Evolutionary conservation across 805 yeast genomes (phyloP).

Genomic region (Jamesozyma rosinii): DNA sequence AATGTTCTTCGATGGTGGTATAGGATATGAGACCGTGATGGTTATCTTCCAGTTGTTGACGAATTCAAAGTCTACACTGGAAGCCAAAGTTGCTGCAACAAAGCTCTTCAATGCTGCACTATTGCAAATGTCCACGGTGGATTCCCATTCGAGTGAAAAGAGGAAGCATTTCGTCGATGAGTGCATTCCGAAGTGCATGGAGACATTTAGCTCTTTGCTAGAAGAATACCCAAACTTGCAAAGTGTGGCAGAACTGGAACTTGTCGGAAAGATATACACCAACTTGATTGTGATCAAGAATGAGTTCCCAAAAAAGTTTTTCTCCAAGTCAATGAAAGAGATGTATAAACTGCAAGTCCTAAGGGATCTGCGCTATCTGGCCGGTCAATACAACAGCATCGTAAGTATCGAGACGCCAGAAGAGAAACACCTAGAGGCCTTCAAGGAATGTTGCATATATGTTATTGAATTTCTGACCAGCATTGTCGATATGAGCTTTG

Average conservation of each 20-base stretch:
- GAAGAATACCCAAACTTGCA: constrained; percentile 1
- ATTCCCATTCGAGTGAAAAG: constrained; percentile 9
- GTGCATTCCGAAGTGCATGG: constrained; percentile 13
- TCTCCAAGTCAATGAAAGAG: constrained; percentile 6
- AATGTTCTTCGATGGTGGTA: constrained; percentile 71
- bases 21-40: constrained; percentile 46
- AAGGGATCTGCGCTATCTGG: constrained; percentile 10
- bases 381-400: background rate
- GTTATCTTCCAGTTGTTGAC: constrained; percentile 39
- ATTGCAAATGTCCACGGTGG: constrained; percentile 37
- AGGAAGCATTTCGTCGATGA: constrained; percentile 14
- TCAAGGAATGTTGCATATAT: constrained; percentile 18
- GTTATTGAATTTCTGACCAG: constrained; percentile 17
- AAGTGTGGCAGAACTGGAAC: constrained; percentile 4
- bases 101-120: constrained; percentile 46
- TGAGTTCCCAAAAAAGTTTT: constrained; percentile 19
- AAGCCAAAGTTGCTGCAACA: constrained; percentile 40
- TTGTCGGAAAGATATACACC: constrained; percentile 17
- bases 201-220: constrained; percentile 9
- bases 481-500: constrained; percentile 7
- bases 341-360: constrained; percentile 10
- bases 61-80: constrained; percentile 21
- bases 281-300: constrained; percentile 16
- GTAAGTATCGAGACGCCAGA: background rate
- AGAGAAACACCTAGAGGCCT: constrained; percentile 4